phyloP scores from a whole-genome alignment of 2,329 filamentous ascomycete genomes.

The Penicillium glabrum region DNA sequence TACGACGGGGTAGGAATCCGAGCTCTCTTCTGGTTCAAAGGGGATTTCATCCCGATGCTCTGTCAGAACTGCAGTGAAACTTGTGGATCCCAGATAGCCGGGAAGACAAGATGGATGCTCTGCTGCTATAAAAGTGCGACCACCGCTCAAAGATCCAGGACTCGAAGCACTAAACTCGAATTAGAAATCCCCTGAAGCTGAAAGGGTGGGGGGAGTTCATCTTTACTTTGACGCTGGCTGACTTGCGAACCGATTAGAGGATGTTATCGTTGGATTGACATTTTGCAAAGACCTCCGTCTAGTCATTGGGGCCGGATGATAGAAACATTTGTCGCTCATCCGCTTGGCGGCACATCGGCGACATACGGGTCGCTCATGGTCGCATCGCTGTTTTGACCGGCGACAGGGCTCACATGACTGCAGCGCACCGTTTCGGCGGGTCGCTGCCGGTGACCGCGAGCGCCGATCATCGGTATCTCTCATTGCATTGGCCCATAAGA shows the following conservation, averaged over 20 bases:
- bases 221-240: conserved; percentile 26
- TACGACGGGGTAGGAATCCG: conserved; percentile 15
- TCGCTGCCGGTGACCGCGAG: conserved; percentile 26
- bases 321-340: conserved; percentile 33
- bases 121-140: conserved; percentile 19
- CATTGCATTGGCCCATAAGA: conserved; percentile 7
- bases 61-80: conserved; percentile 34
- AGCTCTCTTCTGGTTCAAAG: conserved; percentile 28
- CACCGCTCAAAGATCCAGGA: conserved; percentile 19
- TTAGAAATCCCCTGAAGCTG: conserved; percentile 2
- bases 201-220: neutral
- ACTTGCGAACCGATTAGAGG: conserved; percentile 16
- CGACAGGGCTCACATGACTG: conserved; percentile 42
- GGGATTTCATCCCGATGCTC: conserved; percentile 36
- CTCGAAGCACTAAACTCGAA: conserved; percentile 21
- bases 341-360: conserved; percentile 31
- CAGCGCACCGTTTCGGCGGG: conserved; percentile 37
- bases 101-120: conserved; percentile 29
- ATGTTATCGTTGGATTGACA: conserved; percentile 4
- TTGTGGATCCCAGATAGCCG: conserved; percentile 37
- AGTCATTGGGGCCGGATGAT: conserved; percentile 42
- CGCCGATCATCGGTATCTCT: conserved; percentile 17
- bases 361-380: conserved; percentile 36
- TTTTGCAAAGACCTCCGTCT: conserved; percentile 21
- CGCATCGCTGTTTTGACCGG: conserved; percentile 38